Base-by-base conservation (phyloP, 805 yeast species). In the Grigorovia humatica region DNA sequence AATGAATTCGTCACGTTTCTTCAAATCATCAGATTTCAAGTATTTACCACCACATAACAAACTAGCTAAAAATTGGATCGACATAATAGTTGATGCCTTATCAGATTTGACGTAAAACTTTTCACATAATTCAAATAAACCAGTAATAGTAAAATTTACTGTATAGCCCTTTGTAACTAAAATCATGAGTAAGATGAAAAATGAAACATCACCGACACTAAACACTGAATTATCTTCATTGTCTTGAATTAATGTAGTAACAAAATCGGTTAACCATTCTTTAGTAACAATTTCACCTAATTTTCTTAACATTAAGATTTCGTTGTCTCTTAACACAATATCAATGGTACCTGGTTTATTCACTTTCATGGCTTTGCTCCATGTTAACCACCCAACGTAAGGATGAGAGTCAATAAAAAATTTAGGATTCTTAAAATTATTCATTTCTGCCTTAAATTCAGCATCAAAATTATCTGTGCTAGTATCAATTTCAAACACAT, bases 21-120 rank as follows among this genome's bases (percentile, higher is more conserved):
- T 54, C 11, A 69, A 44, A 35, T 69, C 64, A 2, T 69, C 70
- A 0, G 63, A 57, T 2, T 67, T 64, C 30, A 79, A 72, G 49
- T 63, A 67, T 51, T 70, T 73, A 11, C 81, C 70, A 2, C 80
- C 70, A 9, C 80, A 61, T n/a, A 86, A 63, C 5, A 88, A 58
- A 2, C 89, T 93, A 18, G 82, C 74, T 29, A 83, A 68, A 1
- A 87, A 65, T 65, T 91, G 97, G 50, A 88, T 79, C 1, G 77
- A 73, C 19, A 84, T 82, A 40, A 93, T 81, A 61, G 89, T 95
- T 1, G 85, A 71, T n/a, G 88, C 79, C 58, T 83, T 85, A 53
- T 88, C 96, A 53, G 81, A 83, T 35, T 75, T 73, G n/a, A 79
- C 78, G 60, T 83, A 87, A 11, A 75, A 63, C 9, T 70, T 73